These are phyloP conservation scores for Trichoderma koningii DNA, from an alignment of 2,329 filamentous ascomycete genomes.

Conservation along the genomic window DNA sequence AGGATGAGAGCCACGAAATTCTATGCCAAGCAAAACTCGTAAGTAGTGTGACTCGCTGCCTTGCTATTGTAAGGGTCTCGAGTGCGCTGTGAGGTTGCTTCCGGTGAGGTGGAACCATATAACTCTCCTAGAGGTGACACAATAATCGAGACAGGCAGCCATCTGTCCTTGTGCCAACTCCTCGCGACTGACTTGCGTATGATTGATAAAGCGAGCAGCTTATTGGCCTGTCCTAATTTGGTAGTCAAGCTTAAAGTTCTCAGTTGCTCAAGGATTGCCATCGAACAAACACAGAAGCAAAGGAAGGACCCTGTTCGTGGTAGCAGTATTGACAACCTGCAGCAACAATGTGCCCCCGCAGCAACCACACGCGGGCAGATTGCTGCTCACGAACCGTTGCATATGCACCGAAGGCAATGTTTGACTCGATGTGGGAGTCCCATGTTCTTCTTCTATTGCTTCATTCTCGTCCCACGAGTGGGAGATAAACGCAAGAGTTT, in stretches of 20 bases:
- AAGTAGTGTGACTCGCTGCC: neutral
- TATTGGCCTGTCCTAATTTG: neutral
- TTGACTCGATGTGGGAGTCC: neutral
- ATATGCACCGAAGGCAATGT: slow-evolving; percentile 1
- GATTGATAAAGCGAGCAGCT: slow-evolving; percentile 6
- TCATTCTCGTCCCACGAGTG: neutral
- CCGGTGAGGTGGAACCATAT: neutral
- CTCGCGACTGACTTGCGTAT: slow-evolving; percentile 1
- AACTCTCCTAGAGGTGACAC: neutral
- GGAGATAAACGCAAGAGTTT: neutral
- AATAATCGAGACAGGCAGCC: slow-evolving; percentile 15
- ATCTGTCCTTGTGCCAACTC: neutral
- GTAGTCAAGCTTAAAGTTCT: neutral
- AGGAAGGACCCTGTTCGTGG: neutral
- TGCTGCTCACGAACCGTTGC: slow-evolving; percentile 16
- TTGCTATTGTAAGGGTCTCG: neutral
- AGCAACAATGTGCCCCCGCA: slow-evolving; percentile 9
- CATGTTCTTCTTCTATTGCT: neutral
- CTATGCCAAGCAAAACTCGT: neutral
- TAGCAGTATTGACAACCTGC: slow-evolving; percentile 2
- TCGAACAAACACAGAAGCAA: neutral
- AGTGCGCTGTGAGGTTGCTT: neutral
- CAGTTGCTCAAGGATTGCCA: neutral
- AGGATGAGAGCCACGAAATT: neutral
- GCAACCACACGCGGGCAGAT: slow-evolving; percentile 18